Evolutionary conservation across 768 basidiomycete genomes (phyloP), one percentile per base, ranked within the genome.

Genomic region (Infundibulicybe gibba): DNA sequence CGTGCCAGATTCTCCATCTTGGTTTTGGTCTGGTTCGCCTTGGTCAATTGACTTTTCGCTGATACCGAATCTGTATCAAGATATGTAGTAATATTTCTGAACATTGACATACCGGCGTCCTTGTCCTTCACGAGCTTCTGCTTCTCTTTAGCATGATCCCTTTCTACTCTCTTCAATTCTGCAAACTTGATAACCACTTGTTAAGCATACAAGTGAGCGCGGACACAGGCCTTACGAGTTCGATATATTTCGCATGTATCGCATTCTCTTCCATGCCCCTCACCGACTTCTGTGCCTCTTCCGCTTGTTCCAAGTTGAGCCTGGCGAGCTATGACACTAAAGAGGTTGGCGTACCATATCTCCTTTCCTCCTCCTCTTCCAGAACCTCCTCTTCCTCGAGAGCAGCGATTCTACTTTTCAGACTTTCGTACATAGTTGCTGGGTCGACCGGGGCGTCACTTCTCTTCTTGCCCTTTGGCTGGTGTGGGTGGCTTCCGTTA

Each of bases 121-220:
- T 92, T 92, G 72, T 94, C 91, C 69, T 93, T 93, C 41, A 80
- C 74, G 25, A 93, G 72, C 60, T 93, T 93, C 71, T 93, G 90
- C 65, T 89, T 92, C 73, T 93, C 91, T 68, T 90, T 93, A 34
- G 90, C 84, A 58, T 92, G 87, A 60, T 92, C 90, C 53, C 91
- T 79, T 66, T 94, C 91, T 59, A 89, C 65, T 43, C 88, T 78
- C 63, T 92, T 92, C 62, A 90, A 70, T 64, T 93, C 90, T 57
- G 90, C 88, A 65, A 92, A 94, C 90, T 94, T 57, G 17, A 58
- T 41, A 54, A 60, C 44, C 49, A 48, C 47, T 47, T 52, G 48
- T 57, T 49, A 53, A 48, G 42, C 47, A 33, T 33, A 43, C 46
- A 43, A 33, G 37, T 32, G 17, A 32, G 19, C n/a, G 32, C 13